Base-by-base conservation (phyloP, 768 basidiomycete genomes). In the Tulasnella sp. region DNA sequence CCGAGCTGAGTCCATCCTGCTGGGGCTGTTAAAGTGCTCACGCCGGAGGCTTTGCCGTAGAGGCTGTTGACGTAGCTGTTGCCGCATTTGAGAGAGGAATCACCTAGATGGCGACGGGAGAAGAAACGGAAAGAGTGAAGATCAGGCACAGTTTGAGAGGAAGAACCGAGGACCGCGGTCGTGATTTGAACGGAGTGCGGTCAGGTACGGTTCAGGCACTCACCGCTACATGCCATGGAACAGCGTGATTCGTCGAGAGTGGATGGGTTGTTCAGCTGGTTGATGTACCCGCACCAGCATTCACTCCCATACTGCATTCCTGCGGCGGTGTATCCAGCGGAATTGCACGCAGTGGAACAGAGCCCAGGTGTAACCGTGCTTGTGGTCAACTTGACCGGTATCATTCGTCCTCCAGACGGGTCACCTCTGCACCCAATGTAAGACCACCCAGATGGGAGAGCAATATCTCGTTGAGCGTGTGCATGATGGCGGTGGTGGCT, bases 281-380 rank as follows among this genome's bases (percentile, higher is more conserved):
- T 45, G 8, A 2, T 31, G 71, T 52, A 45, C 6, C 76, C 76
- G n/a, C 77, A 77, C 36, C 42, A 77, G 38, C 77, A 77, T 70
- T 74, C 72, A 29, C 36, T 67, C 17, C 54, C 71, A 25, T 31
- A 64, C 54, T 77, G 72, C 29, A 72, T 74, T 19, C 77, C 77
- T 3, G 77, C 71, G 36, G 37, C 58, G 7, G 69, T 67, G 19
- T 49, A 77, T 15, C 77, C 72, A 29, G 73, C 73, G 58, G 58
- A 64, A 34, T 64, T 29, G 58, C 58, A 64, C 2, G 58, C 58
- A 14, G 8, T 64, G 58, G 15, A 22, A 25, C 58, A 64, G 31
- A 34, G 25, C 25, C 58, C 58, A 14, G 58, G 58, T 15, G 58
- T 9, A 17, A 64, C 58, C 0, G 11, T 64, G 12, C 29, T 34